Conservation (phyloP, 371 early-diverging fungal species). For the Mucor velutinosus region DNA sequence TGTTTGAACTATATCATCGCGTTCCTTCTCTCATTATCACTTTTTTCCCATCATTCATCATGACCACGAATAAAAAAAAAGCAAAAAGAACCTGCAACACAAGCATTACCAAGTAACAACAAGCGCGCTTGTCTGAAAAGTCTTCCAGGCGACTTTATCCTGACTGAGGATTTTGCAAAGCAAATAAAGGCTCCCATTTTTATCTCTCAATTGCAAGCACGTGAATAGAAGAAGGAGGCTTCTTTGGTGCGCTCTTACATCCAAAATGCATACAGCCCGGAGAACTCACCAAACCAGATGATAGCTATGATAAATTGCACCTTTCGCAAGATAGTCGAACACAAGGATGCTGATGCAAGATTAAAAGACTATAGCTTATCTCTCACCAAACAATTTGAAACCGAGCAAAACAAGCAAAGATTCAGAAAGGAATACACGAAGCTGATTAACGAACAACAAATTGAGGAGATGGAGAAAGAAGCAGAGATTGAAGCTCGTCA, state of each 20-base stretch:
- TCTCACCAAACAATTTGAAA: background rate
- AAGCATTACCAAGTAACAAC: background rate
- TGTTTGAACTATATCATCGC: background rate
- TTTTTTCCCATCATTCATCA: background rate
- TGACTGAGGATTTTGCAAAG: background rate
- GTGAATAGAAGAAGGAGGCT: background rate
- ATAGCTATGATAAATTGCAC: too few species aligned
- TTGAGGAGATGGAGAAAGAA: background rate
- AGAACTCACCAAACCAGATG: too few species aligned
- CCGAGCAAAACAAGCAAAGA: background rate
- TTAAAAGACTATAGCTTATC: background rate
- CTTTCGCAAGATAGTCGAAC: background rate
- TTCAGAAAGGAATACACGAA: background rate
- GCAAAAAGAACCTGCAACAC: background rate
- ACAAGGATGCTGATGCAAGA: background rate
- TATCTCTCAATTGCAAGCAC: background rate
- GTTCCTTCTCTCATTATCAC: background rate
- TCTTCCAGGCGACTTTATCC: background rate
- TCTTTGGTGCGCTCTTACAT: background rate
- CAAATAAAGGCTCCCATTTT: background rate
- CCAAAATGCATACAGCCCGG: background rate
- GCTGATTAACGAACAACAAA: background rate
- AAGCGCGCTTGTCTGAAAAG: background rate
- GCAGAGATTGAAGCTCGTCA: background rate
- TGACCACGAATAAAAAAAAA: background rate